A percentile compares a stretch with the other conserved stretches of the same genome.
Evolutionary conservation across 2,329 filamentous ascomycete genomes (phyloP).

Genomic region (Ceratocystis destructans): DNA sequence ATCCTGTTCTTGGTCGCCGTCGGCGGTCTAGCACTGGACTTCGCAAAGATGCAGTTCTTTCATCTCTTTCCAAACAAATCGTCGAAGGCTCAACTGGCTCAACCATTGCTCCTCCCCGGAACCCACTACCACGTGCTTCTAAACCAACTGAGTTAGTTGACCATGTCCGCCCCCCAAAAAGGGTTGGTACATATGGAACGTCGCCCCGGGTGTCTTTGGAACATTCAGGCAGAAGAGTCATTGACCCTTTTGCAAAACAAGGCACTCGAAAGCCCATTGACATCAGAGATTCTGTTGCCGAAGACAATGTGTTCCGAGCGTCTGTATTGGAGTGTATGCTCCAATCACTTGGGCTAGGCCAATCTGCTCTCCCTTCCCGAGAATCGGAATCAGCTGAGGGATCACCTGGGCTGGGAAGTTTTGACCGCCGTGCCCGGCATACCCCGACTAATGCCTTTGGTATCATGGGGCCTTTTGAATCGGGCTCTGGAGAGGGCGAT

Average conservation of each 20-base stretch:
- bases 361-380: constrained; percentile 48
- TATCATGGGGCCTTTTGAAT: constrained; percentile 72
- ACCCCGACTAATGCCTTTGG: constrained; percentile 63
- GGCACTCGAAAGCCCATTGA: constrained; percentile 33
- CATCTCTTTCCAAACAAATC: constrained; percentile 44
- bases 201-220: constrained; percentile 11
- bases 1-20: constrained; percentile 33
- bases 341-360: constrained; percentile 74
- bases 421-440: constrained; percentile 6
- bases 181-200: constrained; percentile 13
- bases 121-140: background rate
- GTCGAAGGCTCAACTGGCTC: constrained; percentile 31
- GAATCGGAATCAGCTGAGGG: constrained; percentile 66
- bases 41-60: constrained; percentile 64
- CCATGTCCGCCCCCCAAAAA: background rate
- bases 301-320: constrained; percentile 76
- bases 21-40: constrained; percentile 48
- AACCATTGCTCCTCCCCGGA: constrained; percentile 30
- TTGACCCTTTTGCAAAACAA: constrained; percentile 19
- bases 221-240: constrained; percentile 11
- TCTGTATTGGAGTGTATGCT: constrained; percentile 93
- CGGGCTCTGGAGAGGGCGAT: constrained; percentile 60
- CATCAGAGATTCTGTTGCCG: constrained; percentile 69
- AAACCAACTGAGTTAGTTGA: background rate
- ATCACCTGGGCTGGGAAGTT: constrained; percentile 58